A percentile compares a stretch with the other conserved stretches of the same genome.
These are phyloP conservation scores for Earliella scabrosa DNA, from an alignment of 1,284 basidiomycete species.

Conservation along the genomic window DNA sequence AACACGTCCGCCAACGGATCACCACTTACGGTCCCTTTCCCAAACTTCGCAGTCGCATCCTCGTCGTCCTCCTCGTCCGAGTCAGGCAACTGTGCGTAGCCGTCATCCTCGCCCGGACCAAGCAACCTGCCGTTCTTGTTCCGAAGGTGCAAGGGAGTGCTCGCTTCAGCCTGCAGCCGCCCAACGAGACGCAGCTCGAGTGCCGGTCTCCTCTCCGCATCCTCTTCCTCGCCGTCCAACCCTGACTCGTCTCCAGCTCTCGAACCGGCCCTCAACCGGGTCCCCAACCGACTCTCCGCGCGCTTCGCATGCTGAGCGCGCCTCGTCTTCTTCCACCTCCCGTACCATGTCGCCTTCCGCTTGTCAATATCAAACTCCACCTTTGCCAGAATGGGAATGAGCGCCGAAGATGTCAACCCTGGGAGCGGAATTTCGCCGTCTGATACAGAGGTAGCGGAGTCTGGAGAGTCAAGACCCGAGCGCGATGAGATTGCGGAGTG, in stretches of 20 bases:
- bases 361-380: constrained; percentile 88
- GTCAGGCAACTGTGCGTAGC: constrained; percentile 17
- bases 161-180: constrained; percentile 46
- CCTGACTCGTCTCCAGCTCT: constrained; percentile 22
- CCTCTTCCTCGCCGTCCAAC: constrained; percentile 27
- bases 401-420: constrained; percentile 61
- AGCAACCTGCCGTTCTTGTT: constrained; percentile 27
- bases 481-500: constrained; percentile 51
- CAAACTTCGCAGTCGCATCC: constrained; percentile 29
- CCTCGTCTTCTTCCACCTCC: constrained; percentile 73
- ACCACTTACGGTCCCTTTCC: constrained; percentile 19
- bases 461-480: constrained; percentile 59
- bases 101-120: constrained; percentile 27
- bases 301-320: constrained; percentile 61
- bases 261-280: constrained; percentile 31
- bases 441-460: constrained; percentile 53
- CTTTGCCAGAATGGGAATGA: constrained; percentile 84
- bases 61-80: constrained; percentile 28
- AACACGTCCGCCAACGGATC: constrained; percentile 54
- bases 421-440: constrained; percentile 58
- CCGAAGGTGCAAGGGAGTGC: constrained; percentile 35
- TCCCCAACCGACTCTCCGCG: constrained; percentile 44
- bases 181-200: constrained; percentile 56
- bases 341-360: constrained; percentile 79
- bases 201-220: constrained; percentile 39